These are phyloP conservation scores for Ailanthus altissimus DNA, from an alignment of 345 rosid genomes.

Conservation along the genomic window DNA sequence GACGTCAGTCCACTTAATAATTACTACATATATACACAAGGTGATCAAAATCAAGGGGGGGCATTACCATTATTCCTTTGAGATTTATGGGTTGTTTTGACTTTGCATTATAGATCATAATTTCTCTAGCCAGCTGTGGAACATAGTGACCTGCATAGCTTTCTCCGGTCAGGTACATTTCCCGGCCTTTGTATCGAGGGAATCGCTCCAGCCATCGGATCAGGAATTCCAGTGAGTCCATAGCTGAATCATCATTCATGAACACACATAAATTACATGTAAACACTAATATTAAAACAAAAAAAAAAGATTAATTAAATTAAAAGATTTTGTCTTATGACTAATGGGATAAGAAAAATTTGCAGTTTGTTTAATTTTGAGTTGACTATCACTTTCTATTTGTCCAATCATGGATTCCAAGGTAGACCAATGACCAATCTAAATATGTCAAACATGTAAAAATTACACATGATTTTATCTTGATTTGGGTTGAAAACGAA, in stretches of 20 bases:
- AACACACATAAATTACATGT: background rate
- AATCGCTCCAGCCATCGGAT: conserved; percentile 75
- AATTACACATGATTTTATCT: background rate
- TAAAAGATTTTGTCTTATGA: no score
- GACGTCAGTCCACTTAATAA: no score
- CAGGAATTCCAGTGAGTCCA: conserved; percentile 79
- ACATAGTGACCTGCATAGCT: conserved; percentile 99
- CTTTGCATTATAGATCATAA: conserved; percentile 56
- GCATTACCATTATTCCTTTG: conserved; percentile 80
- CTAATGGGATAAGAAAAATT: background rate
- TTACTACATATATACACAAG: no score
- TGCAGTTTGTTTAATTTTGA: background rate
- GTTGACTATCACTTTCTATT: background rate
- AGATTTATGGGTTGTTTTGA: conserved; percentile 68
- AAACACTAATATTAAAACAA: no score
- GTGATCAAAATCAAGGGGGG: no score
- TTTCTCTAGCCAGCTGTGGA: conserved; percentile 84
- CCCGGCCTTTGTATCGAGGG: conserved; percentile 75
- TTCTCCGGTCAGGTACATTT: conserved; percentile 82
- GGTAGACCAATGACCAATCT: conserved; percentile 13
- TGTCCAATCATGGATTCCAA: background rate
- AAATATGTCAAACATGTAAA: background rate
- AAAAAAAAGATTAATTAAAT: no score
- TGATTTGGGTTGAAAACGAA: background rate
- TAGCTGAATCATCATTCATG: conserved; percentile 46